Percentiles rank a stretch among this genome's conserved stretches.
These are phyloP conservation scores for Jimgerdemannia flammicorona DNA, from an alignment of 192 early-diverging fungal genomes.

Conservation along the genomic window DNA sequence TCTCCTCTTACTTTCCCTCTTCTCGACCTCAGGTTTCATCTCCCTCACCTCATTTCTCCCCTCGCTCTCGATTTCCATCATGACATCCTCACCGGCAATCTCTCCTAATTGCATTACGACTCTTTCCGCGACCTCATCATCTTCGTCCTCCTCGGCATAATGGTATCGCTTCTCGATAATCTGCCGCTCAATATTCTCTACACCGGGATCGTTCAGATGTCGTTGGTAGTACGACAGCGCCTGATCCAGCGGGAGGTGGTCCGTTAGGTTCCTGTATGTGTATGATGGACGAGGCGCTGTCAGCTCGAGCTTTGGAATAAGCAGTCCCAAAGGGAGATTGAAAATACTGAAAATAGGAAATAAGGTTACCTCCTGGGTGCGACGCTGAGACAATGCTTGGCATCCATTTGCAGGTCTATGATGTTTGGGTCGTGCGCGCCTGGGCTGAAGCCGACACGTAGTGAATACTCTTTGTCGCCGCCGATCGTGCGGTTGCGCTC, in stretches of 20 bases:
- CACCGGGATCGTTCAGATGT: conserved; percentile 42
- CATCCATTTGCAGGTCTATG: conserved; percentile 83
- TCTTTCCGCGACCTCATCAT: conserved; percentile 12
- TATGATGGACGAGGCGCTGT: neutral
- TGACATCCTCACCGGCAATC: neutral
- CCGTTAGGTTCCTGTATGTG: conserved; percentile 69
- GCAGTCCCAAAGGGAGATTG: too few species aligned
- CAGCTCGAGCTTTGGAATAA: neutral
- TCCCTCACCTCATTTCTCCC: neutral
- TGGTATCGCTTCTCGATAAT: conserved; percentile 28
- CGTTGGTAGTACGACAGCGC: conserved; percentile 55
- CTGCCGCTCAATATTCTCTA: conserved; percentile 23
- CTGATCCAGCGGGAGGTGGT: conserved; percentile 77
- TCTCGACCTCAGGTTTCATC: neutral
- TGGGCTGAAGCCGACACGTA: conserved; percentile 85
- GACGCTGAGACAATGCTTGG: conserved; percentile 79
- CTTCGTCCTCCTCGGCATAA: conserved; percentile 33
- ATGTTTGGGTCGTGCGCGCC: conserved; percentile 91
- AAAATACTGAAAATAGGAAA: too few species aligned
- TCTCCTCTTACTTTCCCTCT: neutral
- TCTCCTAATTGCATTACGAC: conserved; percentile 8
- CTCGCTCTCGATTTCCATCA: neutral
- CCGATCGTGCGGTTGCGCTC: conserved; percentile 65
- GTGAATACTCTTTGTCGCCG: conserved; percentile 74
- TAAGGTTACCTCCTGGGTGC: conserved; percentile 62